Percentiles rank a stretch among this genome's conserved stretches.
Evolutionary conservation across 257 asterid genomes (phyloP).

Genomic region (Solanum gandarillasii): DNA sequence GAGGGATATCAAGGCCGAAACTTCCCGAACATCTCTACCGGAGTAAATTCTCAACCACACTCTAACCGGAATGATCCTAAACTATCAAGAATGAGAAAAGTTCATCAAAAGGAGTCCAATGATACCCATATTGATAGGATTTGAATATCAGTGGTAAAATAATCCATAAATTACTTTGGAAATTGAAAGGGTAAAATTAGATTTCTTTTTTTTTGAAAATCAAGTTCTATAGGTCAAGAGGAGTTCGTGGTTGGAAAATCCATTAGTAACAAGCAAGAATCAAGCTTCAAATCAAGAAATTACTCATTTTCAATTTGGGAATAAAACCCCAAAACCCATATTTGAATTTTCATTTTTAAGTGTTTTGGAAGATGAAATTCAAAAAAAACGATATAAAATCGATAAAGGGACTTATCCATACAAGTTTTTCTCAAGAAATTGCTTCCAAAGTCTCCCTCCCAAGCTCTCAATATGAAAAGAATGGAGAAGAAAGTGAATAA

Average conservation of each 20-base stretch:
- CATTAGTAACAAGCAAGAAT: accelerated
- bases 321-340: not conserved
- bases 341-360: not conserved
- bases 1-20: not conserved
- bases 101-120: not conserved
- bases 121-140: too few species aligned
- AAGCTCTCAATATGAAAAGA: not conserved
- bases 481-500: not conserved
- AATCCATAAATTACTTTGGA: not conserved
- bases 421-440: not conserved
- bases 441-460: not conserved
- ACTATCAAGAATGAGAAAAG: not conserved
- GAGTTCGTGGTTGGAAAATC: not conserved
- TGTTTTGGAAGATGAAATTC: not conserved
- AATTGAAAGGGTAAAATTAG: not conserved
- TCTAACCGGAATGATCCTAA: accelerated
- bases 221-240: not conserved
- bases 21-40: too few species aligned
- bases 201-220: too few species aligned
- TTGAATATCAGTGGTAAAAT: not conserved
- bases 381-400: too few species aligned
- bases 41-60: accelerated
- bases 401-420: not conserved
- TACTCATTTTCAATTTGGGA: too few species aligned
- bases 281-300: not conserved